Evolutionary conservation across 2,329 filamentous ascomycete genomes (phyloP).

Genomic region (Hypomyces perniciosus): DNA sequence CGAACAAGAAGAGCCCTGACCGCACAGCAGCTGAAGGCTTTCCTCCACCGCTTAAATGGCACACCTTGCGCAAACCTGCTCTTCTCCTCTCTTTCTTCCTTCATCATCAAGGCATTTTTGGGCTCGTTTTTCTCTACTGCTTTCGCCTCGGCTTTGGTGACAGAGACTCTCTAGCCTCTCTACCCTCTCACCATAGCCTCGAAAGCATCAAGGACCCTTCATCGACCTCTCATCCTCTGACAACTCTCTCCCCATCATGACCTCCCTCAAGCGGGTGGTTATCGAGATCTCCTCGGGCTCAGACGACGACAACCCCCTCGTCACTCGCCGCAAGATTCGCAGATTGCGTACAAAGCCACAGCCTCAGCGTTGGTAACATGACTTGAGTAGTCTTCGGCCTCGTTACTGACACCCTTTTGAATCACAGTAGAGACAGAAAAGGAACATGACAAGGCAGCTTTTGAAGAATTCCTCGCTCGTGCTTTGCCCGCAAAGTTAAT

Average conservation of each 20-base stretch:
- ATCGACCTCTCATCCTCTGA: background rate
- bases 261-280: constrained; percentile 1
- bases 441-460: background rate
- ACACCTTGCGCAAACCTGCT: too few species aligned
- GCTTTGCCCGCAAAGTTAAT: constrained; percentile 19
- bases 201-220: background rate
- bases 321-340: constrained; percentile 1
- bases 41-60: too few species aligned
- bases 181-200: too few species aligned
- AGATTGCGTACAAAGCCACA: background rate
- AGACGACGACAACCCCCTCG: constrained; percentile 5
- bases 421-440: background rate
- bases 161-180: too few species aligned
- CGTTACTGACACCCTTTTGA: background rate
- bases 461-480: constrained; percentile 14
- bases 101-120: too few species aligned
- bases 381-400: background rate
- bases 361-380: background rate
- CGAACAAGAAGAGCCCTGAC: too few species aligned
- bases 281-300: constrained; percentile 4
- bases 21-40: too few species aligned
- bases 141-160: too few species aligned
- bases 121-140: too few species aligned
- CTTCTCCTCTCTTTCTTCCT: too few species aligned
- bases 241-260: background rate